phyloP scores from a whole-genome alignment of 495 filamentous ascomycete genomes.

The Xylaria curta region DNA sequence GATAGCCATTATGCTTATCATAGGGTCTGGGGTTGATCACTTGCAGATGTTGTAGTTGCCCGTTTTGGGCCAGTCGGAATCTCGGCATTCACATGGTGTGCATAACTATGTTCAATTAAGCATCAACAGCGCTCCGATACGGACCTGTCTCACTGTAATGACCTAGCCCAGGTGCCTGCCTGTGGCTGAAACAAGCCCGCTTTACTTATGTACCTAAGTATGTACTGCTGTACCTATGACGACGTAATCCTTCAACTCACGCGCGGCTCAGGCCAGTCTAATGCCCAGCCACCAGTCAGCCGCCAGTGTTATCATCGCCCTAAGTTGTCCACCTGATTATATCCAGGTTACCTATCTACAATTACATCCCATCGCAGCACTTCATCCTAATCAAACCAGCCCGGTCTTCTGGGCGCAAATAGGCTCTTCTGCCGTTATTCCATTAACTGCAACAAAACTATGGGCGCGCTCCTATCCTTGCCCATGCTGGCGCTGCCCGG shows the following conservation, averaged over 20 bases:
- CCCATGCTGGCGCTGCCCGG: slow-evolving; percentile 89
- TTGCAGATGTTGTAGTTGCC: background rate
- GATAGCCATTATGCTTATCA: slow-evolving; percentile 16
- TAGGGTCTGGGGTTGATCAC: background rate
- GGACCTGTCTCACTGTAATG: background rate
- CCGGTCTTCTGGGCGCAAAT: background rate
- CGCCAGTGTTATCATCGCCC: background rate
- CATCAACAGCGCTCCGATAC: slow-evolving; percentile 1
- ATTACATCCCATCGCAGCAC: slow-evolving; percentile 1
- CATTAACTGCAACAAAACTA: slow-evolving; percentile 39
- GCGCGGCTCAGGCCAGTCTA: background rate
- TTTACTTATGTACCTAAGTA: too few relatives aligned
- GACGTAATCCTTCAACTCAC: background rate
- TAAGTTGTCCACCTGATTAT: background rate
- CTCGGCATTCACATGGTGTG: background rate
- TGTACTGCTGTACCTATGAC: background rate
- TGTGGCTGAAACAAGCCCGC: background rate
- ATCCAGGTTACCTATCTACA: background rate
- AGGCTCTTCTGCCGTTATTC: slow-evolving; percentile 10
- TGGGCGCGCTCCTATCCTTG: slow-evolving; percentile 91
- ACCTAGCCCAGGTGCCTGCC: background rate
- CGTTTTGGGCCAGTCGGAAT: slow-evolving; percentile 11
- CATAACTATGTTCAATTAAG: background rate
- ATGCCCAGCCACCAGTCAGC: background rate
- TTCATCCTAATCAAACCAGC: slow-evolving; percentile 7